These are phyloP conservation scores for Talaromyces sp. DNA, from an alignment of 2,329 filamentous ascomycete species.

Conservation along the genomic window DNA sequence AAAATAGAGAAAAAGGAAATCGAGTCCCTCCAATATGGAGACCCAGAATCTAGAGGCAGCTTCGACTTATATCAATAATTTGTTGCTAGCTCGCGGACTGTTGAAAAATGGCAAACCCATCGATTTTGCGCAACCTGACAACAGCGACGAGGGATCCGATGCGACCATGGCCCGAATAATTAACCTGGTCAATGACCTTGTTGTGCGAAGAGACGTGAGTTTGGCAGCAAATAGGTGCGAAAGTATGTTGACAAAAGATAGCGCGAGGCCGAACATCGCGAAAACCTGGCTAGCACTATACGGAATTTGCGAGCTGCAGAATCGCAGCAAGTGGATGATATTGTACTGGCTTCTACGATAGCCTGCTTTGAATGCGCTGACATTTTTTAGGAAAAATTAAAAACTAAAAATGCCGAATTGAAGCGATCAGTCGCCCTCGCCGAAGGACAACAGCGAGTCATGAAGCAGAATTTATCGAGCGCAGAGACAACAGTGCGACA, in stretches of 20 bases:
- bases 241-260: conserved; percentile 36
- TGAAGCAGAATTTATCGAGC: conserved; percentile 66
- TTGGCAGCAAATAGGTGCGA: not conserved
- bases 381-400: conserved; percentile 47
- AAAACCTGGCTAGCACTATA: conserved; percentile 74
- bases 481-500: conserved; percentile 70
- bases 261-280: conserved; percentile 86
- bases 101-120: conserved; percentile 59
- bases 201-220: conserved; percentile 81
- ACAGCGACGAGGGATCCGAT: conserved; percentile 57
- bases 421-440: conserved; percentile 55
- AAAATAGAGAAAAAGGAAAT: not conserved
- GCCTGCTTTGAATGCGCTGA: conserved; percentile 15
- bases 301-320: conserved; percentile 72
- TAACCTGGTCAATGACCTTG: conserved; percentile 88
- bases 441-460: conserved; percentile 68
- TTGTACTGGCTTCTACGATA: conserved; percentile 46
- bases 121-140: conserved; percentile 73
- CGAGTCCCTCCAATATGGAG: conserved; percentile 35
- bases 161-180: conserved; percentile 82
- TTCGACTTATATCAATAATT: conserved; percentile 63
- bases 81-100: conserved; percentile 61
- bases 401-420: conserved; percentile 55
- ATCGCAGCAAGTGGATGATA: conserved; percentile 67
- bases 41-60: conserved; percentile 56